phyloP scores from a whole-genome alignment of 208 protist genomes.

The Porcisia hertigi region DNA sequence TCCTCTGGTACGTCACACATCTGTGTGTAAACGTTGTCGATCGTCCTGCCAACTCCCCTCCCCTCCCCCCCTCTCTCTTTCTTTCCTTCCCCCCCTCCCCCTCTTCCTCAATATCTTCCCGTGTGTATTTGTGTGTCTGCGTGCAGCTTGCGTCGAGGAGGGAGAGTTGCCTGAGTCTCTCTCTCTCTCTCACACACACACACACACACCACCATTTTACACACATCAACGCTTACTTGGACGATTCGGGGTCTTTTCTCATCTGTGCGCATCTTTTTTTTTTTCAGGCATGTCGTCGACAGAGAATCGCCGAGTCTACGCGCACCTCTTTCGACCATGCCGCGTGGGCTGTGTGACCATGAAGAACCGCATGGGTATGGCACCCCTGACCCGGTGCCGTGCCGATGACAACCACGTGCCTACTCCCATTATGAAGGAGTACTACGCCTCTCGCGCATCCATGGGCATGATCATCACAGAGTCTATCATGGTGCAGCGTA shows the following conservation, averaged over 20 bases:
- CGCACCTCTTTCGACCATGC: constrained; percentile 34
- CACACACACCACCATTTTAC: too few relatives aligned
- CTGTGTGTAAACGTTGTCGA: too few relatives aligned
- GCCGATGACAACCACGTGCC: constrained; percentile 48
- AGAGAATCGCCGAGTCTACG: neutral
- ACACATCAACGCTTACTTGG: too few relatives aligned
- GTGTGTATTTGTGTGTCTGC: too few relatives aligned
- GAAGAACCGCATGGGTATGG: constrained; percentile 52
- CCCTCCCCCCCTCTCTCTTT: too few relatives aligned
- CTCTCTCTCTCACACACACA: too few relatives aligned
- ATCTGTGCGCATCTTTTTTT: neutral
- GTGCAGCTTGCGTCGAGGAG: too few relatives aligned
- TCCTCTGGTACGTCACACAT: too few relatives aligned
- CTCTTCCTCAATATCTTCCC: too few relatives aligned
- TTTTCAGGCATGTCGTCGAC: neutral
- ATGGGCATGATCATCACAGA: constrained; percentile 72
- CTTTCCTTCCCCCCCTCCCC: too few relatives aligned
- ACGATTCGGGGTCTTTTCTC: neutral
- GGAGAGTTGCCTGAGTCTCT: too few relatives aligned
- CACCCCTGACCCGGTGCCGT: constrained; percentile 54
- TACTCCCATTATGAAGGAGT: constrained; percentile 37
- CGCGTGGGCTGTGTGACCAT: constrained; percentile 36
- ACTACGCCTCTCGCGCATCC: constrained; percentile 59
- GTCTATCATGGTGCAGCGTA: constrained; percentile 43
- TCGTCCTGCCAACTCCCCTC: too few relatives aligned